These are phyloP conservation scores for Trichoderma erinaceum DNA, from an alignment of 495 filamentous ascomycete species.

Conservation along the genomic window DNA sequence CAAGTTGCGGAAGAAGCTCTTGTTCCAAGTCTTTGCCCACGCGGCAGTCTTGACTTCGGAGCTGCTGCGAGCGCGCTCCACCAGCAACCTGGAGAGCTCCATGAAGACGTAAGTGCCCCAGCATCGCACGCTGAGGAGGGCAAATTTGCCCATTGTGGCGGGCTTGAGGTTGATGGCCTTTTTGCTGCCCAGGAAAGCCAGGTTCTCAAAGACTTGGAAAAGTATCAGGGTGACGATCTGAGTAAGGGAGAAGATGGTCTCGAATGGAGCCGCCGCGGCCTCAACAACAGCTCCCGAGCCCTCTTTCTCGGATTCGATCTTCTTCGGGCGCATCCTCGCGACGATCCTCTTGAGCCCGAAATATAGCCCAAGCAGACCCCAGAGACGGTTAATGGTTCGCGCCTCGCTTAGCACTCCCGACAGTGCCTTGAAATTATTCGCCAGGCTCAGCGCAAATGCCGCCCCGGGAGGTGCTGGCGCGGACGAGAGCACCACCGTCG, in stretches of 20 bases:
- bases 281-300: slow-evolving; percentile 19
- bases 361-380: slow-evolving; percentile 73
- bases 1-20: slow-evolving; percentile 40
- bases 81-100: slow-evolving; percentile 61
- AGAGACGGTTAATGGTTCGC: slow-evolving; percentile 69
- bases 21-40: slow-evolving; percentile 40
- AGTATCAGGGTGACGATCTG: slow-evolving; percentile 60
- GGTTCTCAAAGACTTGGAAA: slow-evolving; percentile 82
- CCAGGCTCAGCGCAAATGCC: slow-evolving; percentile 35
- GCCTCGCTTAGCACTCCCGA: slow-evolving; percentile 53
- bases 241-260: slow-evolving; percentile 51
- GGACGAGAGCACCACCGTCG: slow-evolving; percentile 33
- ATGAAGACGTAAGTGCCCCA: slow-evolving; percentile 75
- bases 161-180: slow-evolving; percentile 57
- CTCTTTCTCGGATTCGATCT: slow-evolving; percentile 17
- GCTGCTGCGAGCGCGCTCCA: slow-evolving; percentile 36
- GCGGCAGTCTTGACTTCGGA: slow-evolving; percentile 35
- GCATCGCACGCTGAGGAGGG: slow-evolving; percentile 68
- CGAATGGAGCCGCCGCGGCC: slow-evolving; percentile 27
- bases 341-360: slow-evolving; percentile 52
- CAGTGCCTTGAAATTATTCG: slow-evolving; percentile 43
- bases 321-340: slow-evolving; percentile 4
- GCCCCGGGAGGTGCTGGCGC: slow-evolving; percentile 33
- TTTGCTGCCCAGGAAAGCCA: slow-evolving; percentile 66
- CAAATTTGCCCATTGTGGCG: slow-evolving; percentile 47